Evolutionary conservation across 441 rosid genomes (phyloP).

Genomic region (Pelargonium citronellum): DNA sequence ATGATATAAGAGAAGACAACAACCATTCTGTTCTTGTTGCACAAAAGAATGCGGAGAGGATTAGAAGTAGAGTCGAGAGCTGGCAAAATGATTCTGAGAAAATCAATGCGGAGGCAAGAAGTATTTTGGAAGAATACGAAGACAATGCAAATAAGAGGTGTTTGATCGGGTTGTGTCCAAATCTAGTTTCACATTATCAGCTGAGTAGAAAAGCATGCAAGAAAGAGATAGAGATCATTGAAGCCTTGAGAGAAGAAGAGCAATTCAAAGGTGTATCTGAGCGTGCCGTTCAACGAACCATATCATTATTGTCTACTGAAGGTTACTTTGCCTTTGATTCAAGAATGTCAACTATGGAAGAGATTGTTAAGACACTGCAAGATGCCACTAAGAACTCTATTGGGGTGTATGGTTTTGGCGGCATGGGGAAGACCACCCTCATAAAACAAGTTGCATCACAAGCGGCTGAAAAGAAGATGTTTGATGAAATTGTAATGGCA

Average conservation of each 20-base stretch:
- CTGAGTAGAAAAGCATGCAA: no score
- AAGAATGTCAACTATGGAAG: no score
- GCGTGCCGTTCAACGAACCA: no score
- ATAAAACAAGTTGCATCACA: conserved; percentile 4
- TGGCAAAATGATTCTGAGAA: neutral
- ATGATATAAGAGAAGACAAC: neutral
- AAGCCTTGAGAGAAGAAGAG: no score
- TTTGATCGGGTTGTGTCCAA: neutral
- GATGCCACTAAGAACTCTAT: no score
- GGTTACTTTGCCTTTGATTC: no score
- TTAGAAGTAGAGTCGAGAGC: neutral
- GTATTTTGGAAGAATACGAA: neutral
- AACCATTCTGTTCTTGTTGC: neutral
- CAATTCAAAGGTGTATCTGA: no score
- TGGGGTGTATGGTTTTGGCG: neutral
- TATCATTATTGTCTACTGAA: no score
- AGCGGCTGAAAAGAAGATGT: conserved; percentile 4
- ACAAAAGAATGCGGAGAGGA: neutral
- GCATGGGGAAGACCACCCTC: conserved; percentile 24
- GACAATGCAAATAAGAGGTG: conserved; percentile 8
- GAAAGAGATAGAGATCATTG: no score
- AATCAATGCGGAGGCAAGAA: neutral
- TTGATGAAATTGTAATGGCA: conserved; percentile 8
- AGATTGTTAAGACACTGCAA: no score
- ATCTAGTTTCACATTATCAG: no score